A percentile compares a stretch with the other conserved stretches of the same genome.
These are phyloP conservation scores for Myrica gale DNA, from an alignment of 306 rosid genomes.

Conservation along the genomic window DNA sequence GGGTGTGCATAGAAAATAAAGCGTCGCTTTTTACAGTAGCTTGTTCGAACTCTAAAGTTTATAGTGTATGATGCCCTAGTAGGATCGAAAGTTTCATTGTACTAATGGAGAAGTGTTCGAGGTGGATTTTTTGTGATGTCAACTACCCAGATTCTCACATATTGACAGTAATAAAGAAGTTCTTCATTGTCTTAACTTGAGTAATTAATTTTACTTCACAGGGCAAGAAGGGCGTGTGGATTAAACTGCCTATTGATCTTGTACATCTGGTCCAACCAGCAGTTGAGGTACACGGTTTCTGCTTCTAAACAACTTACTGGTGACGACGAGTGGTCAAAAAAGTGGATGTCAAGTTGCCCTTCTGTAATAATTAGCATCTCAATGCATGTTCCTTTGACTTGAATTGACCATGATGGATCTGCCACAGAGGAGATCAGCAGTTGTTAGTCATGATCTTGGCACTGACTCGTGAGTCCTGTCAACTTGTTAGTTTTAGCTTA, in stretches of 20 bases:
- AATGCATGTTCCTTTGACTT: background rate
- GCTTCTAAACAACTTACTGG: background rate
- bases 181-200: slow-evolving; percentile 9
- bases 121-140: background rate
- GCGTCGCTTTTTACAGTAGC: background rate
- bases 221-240: slow-evolving; percentile 58
- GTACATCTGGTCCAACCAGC: slow-evolving; percentile 49
- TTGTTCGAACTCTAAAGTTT: background rate
- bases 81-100: background rate
- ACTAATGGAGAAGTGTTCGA: background rate
- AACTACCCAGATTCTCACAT: background rate
- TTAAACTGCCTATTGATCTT: slow-evolving; percentile 47
- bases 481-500: background rate
- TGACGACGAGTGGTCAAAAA: background rate
- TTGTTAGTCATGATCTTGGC: background rate
- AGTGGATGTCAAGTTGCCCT: background rate
- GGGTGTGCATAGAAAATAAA: background rate
- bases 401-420: background rate
- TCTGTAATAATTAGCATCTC: background rate
- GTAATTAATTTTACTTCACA: slow-evolving; percentile 24
- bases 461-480: background rate
- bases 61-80: background rate
- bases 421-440: background rate
- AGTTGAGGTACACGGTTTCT: slow-evolving; percentile 42
- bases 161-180: background rate